Conservation (phyloP, 148 eudicot genomes). For the Cornus controversa region DNA sequence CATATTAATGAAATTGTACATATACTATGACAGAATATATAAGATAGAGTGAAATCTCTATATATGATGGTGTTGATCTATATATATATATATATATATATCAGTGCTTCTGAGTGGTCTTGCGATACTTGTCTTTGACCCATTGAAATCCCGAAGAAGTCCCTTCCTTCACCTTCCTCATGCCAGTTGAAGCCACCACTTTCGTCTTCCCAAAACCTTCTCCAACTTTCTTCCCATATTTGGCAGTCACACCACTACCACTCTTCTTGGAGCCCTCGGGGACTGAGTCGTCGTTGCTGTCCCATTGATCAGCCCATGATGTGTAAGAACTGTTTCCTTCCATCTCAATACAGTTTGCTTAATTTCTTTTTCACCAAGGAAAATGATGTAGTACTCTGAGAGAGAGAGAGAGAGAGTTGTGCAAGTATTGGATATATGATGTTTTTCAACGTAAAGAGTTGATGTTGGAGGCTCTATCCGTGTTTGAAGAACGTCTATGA, state of each 20-base stretch:
- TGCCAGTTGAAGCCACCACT: conserved; percentile 61
- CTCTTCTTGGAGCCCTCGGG: conserved; percentile 13
- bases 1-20: background rate
- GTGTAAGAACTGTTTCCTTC: conserved; percentile 18
- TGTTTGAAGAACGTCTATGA: no score
- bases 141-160: conserved; percentile 59
- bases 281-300: conserved; percentile 28
- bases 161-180: conserved; percentile 77
- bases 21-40: background rate
- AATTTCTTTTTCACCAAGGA: no score
- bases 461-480: no score
- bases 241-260: conserved; percentile 29
- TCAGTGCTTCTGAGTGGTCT: conserved; percentile 46
- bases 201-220: conserved; percentile 80
- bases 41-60: background rate
- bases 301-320: conserved; percentile 90
- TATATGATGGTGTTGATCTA: no score
- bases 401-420: conserved; percentile 4
- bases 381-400: background rate
- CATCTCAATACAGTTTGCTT: background rate
- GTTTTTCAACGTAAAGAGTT: no score
- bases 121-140: conserved; percentile 77
- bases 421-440: background rate
- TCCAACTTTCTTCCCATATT: conserved; percentile 53
- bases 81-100: no score